A percentile compares a stretch with the other conserved stretches of the same genome.
phyloP scores from a whole-genome alignment of 768 basidiomycete genomes.

The Kwoniella bestiolae region DNA sequence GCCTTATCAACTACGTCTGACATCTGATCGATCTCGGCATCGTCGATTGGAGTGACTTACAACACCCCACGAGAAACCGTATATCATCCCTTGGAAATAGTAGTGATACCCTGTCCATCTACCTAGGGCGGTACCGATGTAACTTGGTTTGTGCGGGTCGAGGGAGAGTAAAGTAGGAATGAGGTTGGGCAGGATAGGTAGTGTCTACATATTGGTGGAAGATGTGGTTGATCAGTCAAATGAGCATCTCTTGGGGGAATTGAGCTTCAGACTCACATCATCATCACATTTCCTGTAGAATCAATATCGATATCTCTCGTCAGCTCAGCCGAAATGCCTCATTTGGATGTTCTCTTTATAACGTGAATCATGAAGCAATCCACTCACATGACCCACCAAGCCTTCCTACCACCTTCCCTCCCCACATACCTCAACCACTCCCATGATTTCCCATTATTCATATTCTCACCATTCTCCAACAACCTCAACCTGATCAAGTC shows the following conservation, averaged over 20 bases:
- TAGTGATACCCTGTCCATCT: conserved; percentile 32
- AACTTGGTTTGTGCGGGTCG: conserved; percentile 37
- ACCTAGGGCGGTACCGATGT: conserved; percentile 35
- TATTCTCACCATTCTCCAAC: conserved; percentile 40
- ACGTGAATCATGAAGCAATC: not conserved
- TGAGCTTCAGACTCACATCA: conserved; percentile 31
- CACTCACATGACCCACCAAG: conserved; percentile 47
- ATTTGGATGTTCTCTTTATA: not conserved
- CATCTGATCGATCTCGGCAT: too few relatives aligned
- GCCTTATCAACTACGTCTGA: not conserved
- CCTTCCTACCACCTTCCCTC: conserved; percentile 31
- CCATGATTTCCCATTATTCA: conserved; percentile 48
- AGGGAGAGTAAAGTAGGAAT: conserved; percentile 27
- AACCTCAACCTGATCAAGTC: conserved; percentile 43
- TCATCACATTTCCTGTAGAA: conserved; percentile 40
- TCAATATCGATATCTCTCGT: not conserved
- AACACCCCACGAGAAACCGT: conserved; percentile 49
- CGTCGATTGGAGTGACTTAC: conserved; percentile 26
- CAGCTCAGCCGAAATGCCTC: conserved; percentile 15
- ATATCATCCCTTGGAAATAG: conserved; percentile 47
- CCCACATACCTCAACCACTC: conserved; percentile 42
- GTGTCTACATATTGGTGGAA: conserved; percentile 29
- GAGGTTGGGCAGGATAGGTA: conserved; percentile 44
- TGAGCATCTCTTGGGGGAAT: too few relatives aligned
- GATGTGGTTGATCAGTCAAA: not conserved